Evolutionary conservation across 495 filamentous ascomycete genomes (phyloP).

Genomic region (Chaetomidium leptoderma): DNA sequence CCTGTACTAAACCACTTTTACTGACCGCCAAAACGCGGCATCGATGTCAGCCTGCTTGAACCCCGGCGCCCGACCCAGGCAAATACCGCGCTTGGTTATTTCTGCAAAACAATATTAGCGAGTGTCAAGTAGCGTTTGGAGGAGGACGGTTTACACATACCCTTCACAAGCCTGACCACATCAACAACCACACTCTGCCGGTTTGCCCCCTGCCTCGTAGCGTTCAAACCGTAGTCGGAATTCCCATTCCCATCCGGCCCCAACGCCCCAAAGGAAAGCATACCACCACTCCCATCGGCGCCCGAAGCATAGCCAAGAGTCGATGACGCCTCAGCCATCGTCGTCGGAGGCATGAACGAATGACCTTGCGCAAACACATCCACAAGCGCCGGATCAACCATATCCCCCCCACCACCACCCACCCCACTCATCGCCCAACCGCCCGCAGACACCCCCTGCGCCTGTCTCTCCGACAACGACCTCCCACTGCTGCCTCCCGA

Average conservation of each 20-base stretch:
- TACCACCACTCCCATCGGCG: background rate
- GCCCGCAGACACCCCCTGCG: background rate
- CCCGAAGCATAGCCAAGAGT: background rate
- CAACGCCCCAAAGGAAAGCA: slow-evolving; percentile 4
- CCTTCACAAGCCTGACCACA: slow-evolving; percentile 24
- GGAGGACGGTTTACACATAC: slow-evolving; percentile 11
- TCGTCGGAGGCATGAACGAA: background rate
- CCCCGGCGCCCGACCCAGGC: slow-evolving; percentile 60
- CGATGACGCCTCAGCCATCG: background rate
- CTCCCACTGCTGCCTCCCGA: too few relatives aligned
- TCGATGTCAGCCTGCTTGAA: slow-evolving; percentile 58
- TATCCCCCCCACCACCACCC: background rate
- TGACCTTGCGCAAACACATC: slow-evolving; percentile 4
- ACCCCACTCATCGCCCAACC: background rate
- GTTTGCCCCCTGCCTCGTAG: background rate
- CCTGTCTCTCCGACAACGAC: background rate
- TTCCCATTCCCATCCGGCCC: background rate
- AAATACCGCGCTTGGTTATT: slow-evolving; percentile 41
- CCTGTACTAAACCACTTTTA: background rate
- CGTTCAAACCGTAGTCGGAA: background rate
- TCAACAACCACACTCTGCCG: slow-evolving; percentile 28
- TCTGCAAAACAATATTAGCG: slow-evolving; percentile 17
- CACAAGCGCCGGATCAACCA: background rate
- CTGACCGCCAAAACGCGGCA: slow-evolving; percentile 45
- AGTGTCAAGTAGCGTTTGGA: background rate